Base-by-base conservation (phyloP, 2,329 filamentous ascomycete species). In the Monosporascus sp. region DNA sequence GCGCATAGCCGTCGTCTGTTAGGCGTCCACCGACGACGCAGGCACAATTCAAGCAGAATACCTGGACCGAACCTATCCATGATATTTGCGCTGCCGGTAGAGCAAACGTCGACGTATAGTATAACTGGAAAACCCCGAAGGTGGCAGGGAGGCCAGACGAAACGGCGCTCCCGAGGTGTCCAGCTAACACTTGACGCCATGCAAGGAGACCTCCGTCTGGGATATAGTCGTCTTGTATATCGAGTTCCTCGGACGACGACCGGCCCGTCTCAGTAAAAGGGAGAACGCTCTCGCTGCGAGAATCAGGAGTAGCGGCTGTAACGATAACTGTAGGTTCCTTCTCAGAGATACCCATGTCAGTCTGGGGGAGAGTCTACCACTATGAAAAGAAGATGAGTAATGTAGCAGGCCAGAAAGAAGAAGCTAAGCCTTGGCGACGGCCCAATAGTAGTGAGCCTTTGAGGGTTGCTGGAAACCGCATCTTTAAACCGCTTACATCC, bases 171-270 rank as follows among this genome's bases (percentile, higher is more conserved):
- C 79, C 58, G 38, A 65, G 68, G 41, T 76, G 68, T 35, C 72
- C 72, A 7, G 76, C 74, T 20, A 77, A 47, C 8, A 81, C 76
- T 60, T 81, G 78, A 1, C 69, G 71, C 78, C 78, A 81, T 17
- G 77, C 78, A 15, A 63, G 57, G 48, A 71, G 58, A 14, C 77
- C 78, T 25, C 77, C 76, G 46, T 79, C 75, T 0, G 76, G 77
- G 2, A 64, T 60, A 7, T 58, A 45, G n/a, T 53, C 54, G n/a
- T 50, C 45, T 9, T 46, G 22, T 17, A 17, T 22, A 17, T 27
- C 22, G 15, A 15, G 8, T 15, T 18, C 43, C 8, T 46, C n/a
- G 7, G 9, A 7, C 5, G 8, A 22, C 6, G 43, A 17, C 8
- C 4, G 3, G 22, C 22, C 22, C 18, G 38, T 20, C 38, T n/a